A percentile compares a stretch with the other conserved stretches of the same genome.
phyloP scores from a whole-genome alignment of 148 eudicot genomes.

The Dianthus caryophyllus region DNA sequence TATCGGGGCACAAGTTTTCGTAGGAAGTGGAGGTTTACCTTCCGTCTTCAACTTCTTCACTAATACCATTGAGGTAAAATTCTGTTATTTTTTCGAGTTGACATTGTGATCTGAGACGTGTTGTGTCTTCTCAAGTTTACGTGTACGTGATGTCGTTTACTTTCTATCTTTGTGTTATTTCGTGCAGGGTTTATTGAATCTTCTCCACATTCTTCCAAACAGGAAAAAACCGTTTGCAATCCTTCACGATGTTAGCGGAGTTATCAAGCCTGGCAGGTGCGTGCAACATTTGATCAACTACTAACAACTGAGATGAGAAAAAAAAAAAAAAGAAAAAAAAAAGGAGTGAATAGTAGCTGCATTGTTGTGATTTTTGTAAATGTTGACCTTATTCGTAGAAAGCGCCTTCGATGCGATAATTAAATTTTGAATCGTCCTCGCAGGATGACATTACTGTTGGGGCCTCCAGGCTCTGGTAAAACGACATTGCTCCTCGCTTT shows the following conservation, averaged over 20 bases:
- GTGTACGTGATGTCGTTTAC: neutral
- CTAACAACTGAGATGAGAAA: neutral
- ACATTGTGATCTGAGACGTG: neutral
- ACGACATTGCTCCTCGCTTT: constrained; percentile 70
- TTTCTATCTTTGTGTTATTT: neutral
- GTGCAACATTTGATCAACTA: constrained; percentile 29
- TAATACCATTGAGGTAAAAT: constrained; percentile 59
- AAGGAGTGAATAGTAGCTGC: no score
- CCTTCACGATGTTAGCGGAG: constrained; percentile 75
- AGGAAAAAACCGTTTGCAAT: constrained; percentile 59
- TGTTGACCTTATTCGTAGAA: neutral
- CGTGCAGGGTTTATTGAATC: constrained; percentile 49
- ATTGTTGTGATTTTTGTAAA: no score
- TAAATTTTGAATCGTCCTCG: neutral
- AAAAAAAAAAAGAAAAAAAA: no score
- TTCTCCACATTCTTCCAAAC: constrained; percentile 64
- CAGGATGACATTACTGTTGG: constrained; percentile 81
- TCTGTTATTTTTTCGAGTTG: neutral
- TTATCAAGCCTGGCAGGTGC: constrained; percentile 89
- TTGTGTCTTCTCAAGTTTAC: neutral
- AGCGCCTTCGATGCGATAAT: neutral
- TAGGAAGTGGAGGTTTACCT: constrained; percentile 78
- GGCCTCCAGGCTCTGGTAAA: constrained; percentile 91
- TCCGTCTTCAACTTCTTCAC: constrained; percentile 62
- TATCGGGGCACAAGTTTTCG: constrained; percentile 69